These are phyloP conservation scores for Daedaleopsis sinensis DNA, from an alignment of 768 basidiomycete species.

Conservation along the genomic window DNA sequence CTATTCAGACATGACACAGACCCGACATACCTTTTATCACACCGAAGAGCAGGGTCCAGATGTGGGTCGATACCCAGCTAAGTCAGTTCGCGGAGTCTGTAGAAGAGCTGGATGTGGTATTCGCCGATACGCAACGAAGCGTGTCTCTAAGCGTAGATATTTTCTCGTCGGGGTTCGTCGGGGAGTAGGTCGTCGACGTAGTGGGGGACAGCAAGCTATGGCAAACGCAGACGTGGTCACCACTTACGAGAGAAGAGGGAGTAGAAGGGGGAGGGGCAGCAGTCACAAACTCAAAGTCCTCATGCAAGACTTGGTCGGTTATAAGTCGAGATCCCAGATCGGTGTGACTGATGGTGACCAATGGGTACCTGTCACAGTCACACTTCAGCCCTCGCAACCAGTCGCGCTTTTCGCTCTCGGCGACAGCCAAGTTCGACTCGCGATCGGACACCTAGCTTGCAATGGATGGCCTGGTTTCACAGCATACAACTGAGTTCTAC, in stretches of 20 bases:
- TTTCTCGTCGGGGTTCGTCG: too few species aligned
- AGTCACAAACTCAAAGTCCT: too few species aligned
- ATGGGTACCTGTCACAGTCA: conserved; percentile 14
- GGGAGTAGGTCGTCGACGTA: background rate
- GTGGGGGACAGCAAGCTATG: background rate
- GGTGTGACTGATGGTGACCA: conserved; percentile 11
- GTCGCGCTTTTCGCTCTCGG: background rate
- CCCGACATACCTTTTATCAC: background rate
- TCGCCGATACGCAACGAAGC: background rate
- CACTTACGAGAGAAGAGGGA: background rate
- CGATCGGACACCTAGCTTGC: too few species aligned
- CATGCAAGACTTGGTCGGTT: background rate
- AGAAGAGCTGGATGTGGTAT: background rate
- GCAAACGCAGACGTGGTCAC: too few species aligned
- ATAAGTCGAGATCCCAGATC: conserved; percentile 2
- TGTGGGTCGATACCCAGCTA: conserved; percentile 1
- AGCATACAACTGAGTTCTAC: too few species aligned
- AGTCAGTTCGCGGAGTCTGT: too few species aligned
- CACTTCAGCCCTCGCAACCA: conserved; percentile 1
- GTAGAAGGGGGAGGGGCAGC: background rate
- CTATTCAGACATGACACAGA: background rate
- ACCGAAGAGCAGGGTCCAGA: background rate
- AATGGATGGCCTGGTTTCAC: too few species aligned
- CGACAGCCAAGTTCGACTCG: too few species aligned
- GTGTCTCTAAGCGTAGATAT: too few species aligned